Evolutionary conservation across 192 early-diverging fungal genomes (phyloP), one percentile per base, ranked within the genome.

Genomic region (Coemansia nantahalensis): DNA sequence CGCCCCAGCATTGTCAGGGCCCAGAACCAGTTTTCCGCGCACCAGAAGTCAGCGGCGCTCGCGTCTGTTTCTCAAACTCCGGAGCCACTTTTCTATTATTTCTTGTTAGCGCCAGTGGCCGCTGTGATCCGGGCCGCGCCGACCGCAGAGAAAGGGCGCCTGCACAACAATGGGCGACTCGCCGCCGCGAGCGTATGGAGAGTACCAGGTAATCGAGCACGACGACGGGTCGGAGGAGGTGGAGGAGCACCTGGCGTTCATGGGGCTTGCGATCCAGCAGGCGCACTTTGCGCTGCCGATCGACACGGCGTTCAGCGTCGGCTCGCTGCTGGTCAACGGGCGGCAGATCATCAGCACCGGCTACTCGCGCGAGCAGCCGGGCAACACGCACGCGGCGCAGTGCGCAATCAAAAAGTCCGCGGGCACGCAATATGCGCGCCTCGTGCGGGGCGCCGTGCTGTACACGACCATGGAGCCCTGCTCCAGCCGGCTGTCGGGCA

Each of bases 381-480:
- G 97, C 5, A 99, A 99, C 65, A 95, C 92, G 6, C 97, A 99
- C 59, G 93, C 97, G 7, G 95, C 96, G 55, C 87, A 99, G 65
- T 88, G 86, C 45, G 87, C 86, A 24, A 77, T 99, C 7, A 41
- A 72, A 36, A 99, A 99, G 68, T 76, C 96, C 5, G 28, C 54
- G 35, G n/a, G 35, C 22, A 47, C 65, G 19, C 16, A 41, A 0
- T 57, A 57, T 51, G 48, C 54, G 11, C 46, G 54, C 21, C 30
- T 62, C 54, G 60, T 76, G 30, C 44, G 16, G 4, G 85, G 83
- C 11, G 64, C 79, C 3, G 85, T 84, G 21, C 89, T 94, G 57
- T 99, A 96, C 59, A 90, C 93, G 16, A 99, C 96, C 0, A 99
- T 99, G 96, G 96, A 99, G 68, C 96, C 96, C 0, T 99, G 96